Conservation (phyloP, 345 rosid genomes). For the Populus euphratica region DNA sequence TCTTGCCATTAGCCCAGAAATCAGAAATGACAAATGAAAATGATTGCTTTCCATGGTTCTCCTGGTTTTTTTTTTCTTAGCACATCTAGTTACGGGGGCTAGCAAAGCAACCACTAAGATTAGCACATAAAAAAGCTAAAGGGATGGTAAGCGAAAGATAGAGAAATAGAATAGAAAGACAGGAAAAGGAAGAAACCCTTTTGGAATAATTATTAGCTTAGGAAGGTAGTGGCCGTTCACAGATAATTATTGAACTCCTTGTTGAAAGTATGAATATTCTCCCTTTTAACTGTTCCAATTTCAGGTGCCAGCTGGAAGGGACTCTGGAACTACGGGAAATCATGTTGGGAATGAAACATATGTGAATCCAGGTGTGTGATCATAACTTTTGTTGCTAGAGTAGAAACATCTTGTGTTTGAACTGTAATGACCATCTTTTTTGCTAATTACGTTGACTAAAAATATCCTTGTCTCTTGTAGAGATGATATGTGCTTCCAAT, state of each 20-base stretch:
- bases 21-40: background rate
- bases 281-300: background rate
- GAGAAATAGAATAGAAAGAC: background rate
- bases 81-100: background rate
- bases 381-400: background rate
- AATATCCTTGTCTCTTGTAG: background rate
- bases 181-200: background rate
- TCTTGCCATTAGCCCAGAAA: background rate
- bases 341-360: slow-evolving; percentile 40
- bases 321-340: slow-evolving; percentile 30
- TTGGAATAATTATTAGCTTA: background rate
- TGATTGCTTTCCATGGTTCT: background rate
- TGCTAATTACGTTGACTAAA: background rate
- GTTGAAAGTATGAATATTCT: background rate
- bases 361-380: slow-evolving; percentile 43
- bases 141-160: background rate
- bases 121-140: background rate
- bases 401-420: background rate
- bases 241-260: background rate
- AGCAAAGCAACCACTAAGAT: background rate
- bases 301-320: slow-evolving; percentile 32
- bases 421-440: background rate
- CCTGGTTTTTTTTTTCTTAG: background rate
- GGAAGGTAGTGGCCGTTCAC: background rate
- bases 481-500: background rate